phyloP scores from a whole-genome alignment of 305 asterid genomes.

The Fraxinus xanthoxyloides region DNA sequence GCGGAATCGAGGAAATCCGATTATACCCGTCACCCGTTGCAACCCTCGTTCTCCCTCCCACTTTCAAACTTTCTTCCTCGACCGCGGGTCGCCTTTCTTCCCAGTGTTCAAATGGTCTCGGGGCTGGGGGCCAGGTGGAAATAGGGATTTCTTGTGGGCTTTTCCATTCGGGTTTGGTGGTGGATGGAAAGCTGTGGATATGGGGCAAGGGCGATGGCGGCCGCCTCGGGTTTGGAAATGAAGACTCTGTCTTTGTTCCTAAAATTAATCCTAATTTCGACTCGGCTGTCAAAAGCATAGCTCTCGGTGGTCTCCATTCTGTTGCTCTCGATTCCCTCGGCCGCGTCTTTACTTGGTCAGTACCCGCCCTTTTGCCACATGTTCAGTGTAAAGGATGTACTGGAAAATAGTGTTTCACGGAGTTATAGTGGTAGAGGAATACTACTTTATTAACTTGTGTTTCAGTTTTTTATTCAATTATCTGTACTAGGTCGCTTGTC shows the following conservation, averaged over 20 bases:
- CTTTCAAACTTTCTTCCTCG: conserved; percentile 50
- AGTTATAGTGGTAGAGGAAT: background rate
- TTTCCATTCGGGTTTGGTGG: conserved; percentile 81
- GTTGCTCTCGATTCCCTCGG: conserved; percentile 76
- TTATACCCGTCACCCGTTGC: conserved; percentile 74
- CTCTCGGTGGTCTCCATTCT: conserved; percentile 97
- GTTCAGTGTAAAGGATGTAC: background rate
- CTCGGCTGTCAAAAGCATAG: conserved; percentile 41
- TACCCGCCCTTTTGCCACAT: conserved; percentile 11
- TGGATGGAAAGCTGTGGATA: conserved; percentile 69
- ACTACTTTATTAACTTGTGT: background rate
- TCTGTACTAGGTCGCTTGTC: background rate
- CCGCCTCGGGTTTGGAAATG: conserved; percentile 85
- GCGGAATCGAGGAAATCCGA: conserved; percentile 75
- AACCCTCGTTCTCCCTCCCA: conserved; percentile 48
- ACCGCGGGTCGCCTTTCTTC: conserved; percentile 63
- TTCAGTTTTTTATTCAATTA: background rate
- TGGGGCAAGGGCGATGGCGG: conserved; percentile 99
- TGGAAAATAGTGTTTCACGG: background rate
- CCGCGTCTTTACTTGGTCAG: conserved; percentile 86
- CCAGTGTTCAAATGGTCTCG: conserved; percentile 7
- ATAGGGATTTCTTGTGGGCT: conserved; percentile 83
- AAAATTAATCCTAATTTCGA: conserved; percentile 52
- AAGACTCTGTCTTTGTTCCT: conserved; percentile 66
- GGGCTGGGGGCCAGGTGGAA: conserved; percentile 31